Base-by-base conservation (phyloP, 1,284 basidiomycete genomes). In the Microbotryum intermedium region DNA sequence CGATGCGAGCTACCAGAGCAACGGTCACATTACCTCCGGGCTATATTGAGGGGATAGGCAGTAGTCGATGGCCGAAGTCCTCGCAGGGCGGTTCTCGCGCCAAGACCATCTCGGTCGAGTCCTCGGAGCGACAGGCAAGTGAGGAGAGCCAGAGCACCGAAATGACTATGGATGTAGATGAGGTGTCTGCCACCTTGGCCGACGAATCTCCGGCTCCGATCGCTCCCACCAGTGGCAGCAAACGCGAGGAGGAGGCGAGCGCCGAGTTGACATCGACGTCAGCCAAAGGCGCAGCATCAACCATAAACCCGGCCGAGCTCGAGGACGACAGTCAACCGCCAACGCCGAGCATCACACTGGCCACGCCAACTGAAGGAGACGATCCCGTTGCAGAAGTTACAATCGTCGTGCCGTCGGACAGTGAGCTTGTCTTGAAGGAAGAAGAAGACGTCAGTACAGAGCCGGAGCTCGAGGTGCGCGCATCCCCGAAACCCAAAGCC, bases 31-130 rank as follows among this genome's bases (percentile, higher is more conserved):
- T 64, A 1, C 60, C 63, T 6, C 60, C 63, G 16, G 60, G 63
- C 6, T 61, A 65, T 39, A 62, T 61, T n/a, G 55, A 56, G 50
- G 63, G 60, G 21, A 60, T 61, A 21, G 61, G 57, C 50, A 62
- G 57, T 11, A 34, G 29, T n/a, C 53, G 47, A 53, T 61, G 57
- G 53, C 60, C 50, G 1, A 39, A 28, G 34, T 21, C 34, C 34
- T 39, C 34, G 13, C 34, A 39, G 20, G 46, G 29, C 25, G 57
- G n/a, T 20, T 25, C 18, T 30, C 53, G 29, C 20, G 29, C 20
- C 10, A 45, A 46, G 20, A 48, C 34, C 25, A 43, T 26, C 23
- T 26, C 49, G 20, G 47, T 11, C n/a, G 56, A 11, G n/a, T 42
- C 18, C n/a, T 34, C 30, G 9, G 39, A n/a, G 29, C 34, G 25